phyloP scores from a whole-genome alignment of 345 rosid species.

The Dimocarpus longan region DNA sequence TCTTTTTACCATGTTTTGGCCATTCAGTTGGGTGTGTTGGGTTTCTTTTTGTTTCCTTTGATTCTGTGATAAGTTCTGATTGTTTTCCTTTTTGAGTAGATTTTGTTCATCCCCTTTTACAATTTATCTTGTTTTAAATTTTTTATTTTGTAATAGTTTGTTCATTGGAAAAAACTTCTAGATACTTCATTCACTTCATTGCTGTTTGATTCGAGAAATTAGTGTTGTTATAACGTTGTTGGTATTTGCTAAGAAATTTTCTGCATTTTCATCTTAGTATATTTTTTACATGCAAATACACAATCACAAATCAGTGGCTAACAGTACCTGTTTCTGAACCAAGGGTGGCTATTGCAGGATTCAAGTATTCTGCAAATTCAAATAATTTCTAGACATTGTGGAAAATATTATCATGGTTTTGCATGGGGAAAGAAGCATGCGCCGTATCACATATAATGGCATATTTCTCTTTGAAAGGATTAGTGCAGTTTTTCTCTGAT shows the following conservation, averaged over 20 bases:
- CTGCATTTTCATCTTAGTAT: background rate
- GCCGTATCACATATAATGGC: background rate
- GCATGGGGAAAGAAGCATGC: background rate
- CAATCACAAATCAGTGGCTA: no score
- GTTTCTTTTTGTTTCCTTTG: background rate
- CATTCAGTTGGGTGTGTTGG: conserved; percentile 4
- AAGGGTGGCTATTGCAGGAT: no score
- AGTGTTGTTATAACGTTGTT: background rate
- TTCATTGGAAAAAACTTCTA: conserved; percentile 1
- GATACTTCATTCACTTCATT: background rate
- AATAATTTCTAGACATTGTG: background rate
- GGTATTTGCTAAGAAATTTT: background rate
- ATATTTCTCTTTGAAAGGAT: no score
- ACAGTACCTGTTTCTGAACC: no score
- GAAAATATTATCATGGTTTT: background rate
- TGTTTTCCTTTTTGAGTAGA: background rate
- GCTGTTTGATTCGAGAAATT: background rate
- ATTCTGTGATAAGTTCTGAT: background rate
- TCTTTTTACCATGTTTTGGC: conserved; percentile 2
- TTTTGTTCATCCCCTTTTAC: background rate
- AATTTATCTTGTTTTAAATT: no score
- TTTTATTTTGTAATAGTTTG: no score
- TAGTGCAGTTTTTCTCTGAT: background rate
- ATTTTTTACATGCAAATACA: background rate
- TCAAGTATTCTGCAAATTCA: no score